Evolutionary conservation across 768 basidiomycete species (phyloP).

Genomic region (Candolleomyces efflorescens): DNA sequence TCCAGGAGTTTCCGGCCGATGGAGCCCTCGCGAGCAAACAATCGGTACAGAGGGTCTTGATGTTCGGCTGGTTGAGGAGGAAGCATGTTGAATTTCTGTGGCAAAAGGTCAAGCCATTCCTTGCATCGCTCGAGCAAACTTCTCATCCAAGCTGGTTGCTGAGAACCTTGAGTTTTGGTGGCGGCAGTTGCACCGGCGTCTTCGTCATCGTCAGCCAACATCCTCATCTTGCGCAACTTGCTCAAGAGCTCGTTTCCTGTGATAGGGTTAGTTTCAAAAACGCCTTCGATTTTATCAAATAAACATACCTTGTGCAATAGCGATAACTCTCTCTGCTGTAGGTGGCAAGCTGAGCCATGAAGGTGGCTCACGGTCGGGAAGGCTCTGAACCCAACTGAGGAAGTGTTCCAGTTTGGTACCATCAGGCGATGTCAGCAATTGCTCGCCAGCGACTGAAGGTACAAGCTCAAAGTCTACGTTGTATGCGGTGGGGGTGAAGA

Average conservation of each 20-base stretch:
- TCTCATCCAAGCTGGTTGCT: slow-evolving; percentile 96
- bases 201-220: slow-evolving; percentile 84
- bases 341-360: slow-evolving; percentile 93
- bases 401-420: slow-evolving; percentile 93
- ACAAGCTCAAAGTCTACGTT: slow-evolving; percentile 93
- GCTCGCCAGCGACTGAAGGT: slow-evolving; percentile 51
- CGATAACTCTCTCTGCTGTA: slow-evolving; percentile 89
- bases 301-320: slow-evolving; percentile 76
- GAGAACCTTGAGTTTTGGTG: slow-evolving; percentile 60
- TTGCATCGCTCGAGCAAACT: slow-evolving; percentile 73
- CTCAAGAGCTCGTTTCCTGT: slow-evolving; percentile 77
- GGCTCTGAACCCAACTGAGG: slow-evolving; percentile 79
- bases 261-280: background rate
- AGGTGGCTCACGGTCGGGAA: slow-evolving; percentile 93
- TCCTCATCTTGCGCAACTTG: slow-evolving; percentile 92
- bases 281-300: background rate
- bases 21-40: slow-evolving; percentile 84
- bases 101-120: slow-evolving; percentile 79
- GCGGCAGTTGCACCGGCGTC: slow-evolving; percentile 52
- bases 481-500: slow-evolving; percentile 87
- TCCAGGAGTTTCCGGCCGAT: slow-evolving; percentile 78
- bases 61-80: slow-evolving; percentile 64
- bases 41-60: slow-evolving; percentile 80
- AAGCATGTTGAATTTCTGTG: slow-evolving; percentile 66
- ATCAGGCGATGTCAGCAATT: slow-evolving; percentile 72